Evolutionary conservation across 2,329 filamentous ascomycete species (phyloP), one percentile per base, ranked within the genome.

Genomic region (Colletotrichum euphorbiae): DNA sequence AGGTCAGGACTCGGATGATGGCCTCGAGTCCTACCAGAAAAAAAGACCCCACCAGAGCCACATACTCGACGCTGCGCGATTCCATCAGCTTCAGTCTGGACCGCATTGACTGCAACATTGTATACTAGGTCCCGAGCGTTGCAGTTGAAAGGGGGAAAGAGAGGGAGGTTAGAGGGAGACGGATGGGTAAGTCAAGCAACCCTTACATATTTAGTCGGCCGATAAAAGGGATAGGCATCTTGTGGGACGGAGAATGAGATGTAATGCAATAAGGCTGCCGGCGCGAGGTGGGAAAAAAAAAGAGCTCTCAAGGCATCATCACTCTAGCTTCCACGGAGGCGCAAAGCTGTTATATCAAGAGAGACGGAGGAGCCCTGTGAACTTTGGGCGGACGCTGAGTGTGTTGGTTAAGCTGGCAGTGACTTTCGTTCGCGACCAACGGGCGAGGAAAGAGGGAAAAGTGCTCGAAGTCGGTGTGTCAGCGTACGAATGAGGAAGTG

Each of bases 31-130:
- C 85, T 67, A 98, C 90, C 42, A 99, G 87, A 59, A 93, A 75
- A 75, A 98, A 92, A 7, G 95, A 98, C 62, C 90, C 89, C 52
- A 96, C 80, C 48, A 99, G 88, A 43, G 94, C 93, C 71, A 97
- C 81, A 81, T 98, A 98, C 82, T 99, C 94, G 79, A 87, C 87
- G 79, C 92, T 94, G 71, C 24, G 21, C 28, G 57, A 66, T 40
- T 52, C 54, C 66, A 60, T 69, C 28, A 69, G 66, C 63, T 38
- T 51, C 60, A 64, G 52, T 33, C 42, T 31, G 17, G 46, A 51
- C 61, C 51, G 71, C 71, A 33, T 62, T 50, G 46, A 71, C 43
- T 50, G 43, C 73, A 61, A 43, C 58, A 61, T 43, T 15, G 33
- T 21, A 28, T 28, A 8, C 6, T 7, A 60, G 45, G 17, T 50